Conservation (phyloP, 768 basidiomycete genomes). For the Suillus plorans region DNA sequence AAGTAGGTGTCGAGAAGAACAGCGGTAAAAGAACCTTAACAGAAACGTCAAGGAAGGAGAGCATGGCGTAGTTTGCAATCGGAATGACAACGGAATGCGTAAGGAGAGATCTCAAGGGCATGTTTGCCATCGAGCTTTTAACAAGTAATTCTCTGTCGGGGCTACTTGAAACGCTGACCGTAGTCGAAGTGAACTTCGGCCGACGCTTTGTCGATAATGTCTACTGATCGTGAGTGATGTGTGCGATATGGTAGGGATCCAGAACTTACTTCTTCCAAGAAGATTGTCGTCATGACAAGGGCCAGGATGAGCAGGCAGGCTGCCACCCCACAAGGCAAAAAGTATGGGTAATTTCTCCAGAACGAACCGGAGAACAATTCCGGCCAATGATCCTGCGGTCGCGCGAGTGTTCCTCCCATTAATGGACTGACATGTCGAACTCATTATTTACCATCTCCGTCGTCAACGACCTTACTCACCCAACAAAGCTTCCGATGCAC, state of each 20-base stretch:
- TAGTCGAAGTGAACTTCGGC: background rate
- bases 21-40: conserved; percentile 41
- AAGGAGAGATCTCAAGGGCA: conserved; percentile 30
- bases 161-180: background rate
- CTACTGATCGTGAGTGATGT: background rate
- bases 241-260: background rate
- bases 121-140: conserved; percentile 21
- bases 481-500: conserved; percentile 32
- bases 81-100: conserved; percentile 38
- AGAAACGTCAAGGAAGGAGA: conserved; percentile 44
- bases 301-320: conserved; percentile 15
- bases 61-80: conserved; percentile 40
- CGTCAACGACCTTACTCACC: conserved; percentile 21
- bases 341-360: conserved; percentile 37
- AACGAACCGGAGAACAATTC: conserved; percentile 40
- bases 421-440: conserved; percentile 50
- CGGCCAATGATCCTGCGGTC: conserved; percentile 57
- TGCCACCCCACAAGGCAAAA: conserved; percentile 34
- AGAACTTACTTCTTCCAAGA: conserved; percentile 31
- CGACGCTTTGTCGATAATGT: background rate
- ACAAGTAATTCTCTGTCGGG: background rate
- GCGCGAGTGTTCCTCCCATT: conserved; percentile 55
- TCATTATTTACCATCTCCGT: background rate
- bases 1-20: conserved; percentile 44
- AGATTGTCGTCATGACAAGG: conserved; percentile 17